Evolutionary conservation across 176 grass and related monocot genomes (phyloP), one percentile per base, ranked within the genome.

Genomic region (Hordeum marinum): DNA sequence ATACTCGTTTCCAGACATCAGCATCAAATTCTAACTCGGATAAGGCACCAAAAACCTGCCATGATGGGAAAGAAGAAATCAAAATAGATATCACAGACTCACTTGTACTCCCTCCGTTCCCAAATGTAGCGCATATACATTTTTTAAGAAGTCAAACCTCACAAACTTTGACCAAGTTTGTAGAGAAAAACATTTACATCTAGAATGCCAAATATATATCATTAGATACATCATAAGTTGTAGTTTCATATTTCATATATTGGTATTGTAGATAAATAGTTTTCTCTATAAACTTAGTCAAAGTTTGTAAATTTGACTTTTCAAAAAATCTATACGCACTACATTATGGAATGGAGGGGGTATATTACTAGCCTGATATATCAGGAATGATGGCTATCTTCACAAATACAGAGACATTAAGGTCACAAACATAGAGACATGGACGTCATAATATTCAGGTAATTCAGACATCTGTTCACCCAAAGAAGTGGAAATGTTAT

Each of bases 31-130:
- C 88, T 78, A 98, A 88, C 76, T 94, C 91, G 42, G 87, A 74
- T 68, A 98, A 89, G 40, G 90, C 90, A 58, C 82, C 54, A 83
- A 98, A 95, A 91, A 98, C 87, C 96, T 98, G 74, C 25, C 48
- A 75, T 31, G 67, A 31, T 74, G 42, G 40, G n/a, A 63, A 48
- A 42, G 66, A 85, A 82, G 50, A 59, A 80, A 36, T 46, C 29
- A 40, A 52, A 46, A 68, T 58, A 68, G 48, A 61, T 40, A 80
- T 76, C 31, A 83, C 24, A 58, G 31, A 58, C 46, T 85, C 29
- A 63, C 26, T 45, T 85, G 71, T 52, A 34, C 32, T 34, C 32
- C 32, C 32, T 34, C 32, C 32, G 29, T 34, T 34, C 2, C 32
- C 2, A 34, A 34, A 34, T 34, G 32, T 34, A 34, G 32, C 4